Conservation (phyloP, 2,329 filamentous ascomycete genomes). For the Pezicula neosporulosa region DNA sequence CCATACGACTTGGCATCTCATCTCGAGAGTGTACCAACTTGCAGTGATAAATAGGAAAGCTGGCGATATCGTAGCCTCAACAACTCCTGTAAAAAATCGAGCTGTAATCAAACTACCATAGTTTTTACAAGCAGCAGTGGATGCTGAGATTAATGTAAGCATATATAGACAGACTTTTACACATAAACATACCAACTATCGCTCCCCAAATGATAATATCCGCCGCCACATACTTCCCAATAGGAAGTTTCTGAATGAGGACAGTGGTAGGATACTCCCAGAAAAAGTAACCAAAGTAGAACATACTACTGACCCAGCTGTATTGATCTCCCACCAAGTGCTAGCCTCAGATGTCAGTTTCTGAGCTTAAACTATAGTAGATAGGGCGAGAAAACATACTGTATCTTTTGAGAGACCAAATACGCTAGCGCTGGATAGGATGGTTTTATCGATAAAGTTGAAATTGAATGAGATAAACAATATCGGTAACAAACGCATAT, state of each 20-base stretch:
- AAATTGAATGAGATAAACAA: constrained; percentile 54
- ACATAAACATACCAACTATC: constrained; percentile 22
- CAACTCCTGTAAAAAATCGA: constrained; percentile 43
- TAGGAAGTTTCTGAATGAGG: constrained; percentile 1
- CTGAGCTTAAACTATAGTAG: neutral
- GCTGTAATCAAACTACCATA: constrained; percentile 44
- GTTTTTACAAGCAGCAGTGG: constrained; percentile 42
- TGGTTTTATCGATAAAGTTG: constrained; percentile 40
- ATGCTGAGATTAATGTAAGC: neutral
- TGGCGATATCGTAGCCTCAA: constrained; percentile 47
- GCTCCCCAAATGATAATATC: constrained; percentile 1
- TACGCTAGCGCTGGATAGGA: constrained; percentile 37
- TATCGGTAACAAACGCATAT: constrained; percentile 49
- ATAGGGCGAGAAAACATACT: constrained; percentile 30
- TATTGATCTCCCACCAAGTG: constrained; percentile 42
- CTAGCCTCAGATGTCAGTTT: neutral
- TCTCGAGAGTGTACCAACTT: constrained; percentile 42
- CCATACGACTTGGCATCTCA: constrained; percentile 55
- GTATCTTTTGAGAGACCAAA: constrained; percentile 43
- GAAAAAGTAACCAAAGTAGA: constrained; percentile 41
- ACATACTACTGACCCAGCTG: constrained; percentile 40
- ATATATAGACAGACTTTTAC: neutral
- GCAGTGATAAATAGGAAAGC: constrained; percentile 29
- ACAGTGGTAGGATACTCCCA: constrained; percentile 48
- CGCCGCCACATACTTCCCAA: constrained; percentile 43